phyloP scores from a whole-genome alignment of 2,329 filamentous ascomycete species.

The Ophiosphaerella korrae region DNA sequence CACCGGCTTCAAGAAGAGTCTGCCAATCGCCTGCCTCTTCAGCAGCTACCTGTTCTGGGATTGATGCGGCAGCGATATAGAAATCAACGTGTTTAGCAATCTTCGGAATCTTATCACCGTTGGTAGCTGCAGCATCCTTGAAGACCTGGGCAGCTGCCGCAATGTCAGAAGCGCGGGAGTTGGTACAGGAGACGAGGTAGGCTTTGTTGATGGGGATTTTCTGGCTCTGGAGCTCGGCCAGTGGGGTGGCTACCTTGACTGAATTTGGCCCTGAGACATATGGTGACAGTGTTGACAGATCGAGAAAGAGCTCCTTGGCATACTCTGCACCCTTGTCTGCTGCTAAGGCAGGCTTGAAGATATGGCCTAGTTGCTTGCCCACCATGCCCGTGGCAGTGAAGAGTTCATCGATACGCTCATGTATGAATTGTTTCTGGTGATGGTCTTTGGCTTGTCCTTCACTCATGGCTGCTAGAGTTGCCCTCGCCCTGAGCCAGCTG shows the following conservation, averaged over 20 bases:
- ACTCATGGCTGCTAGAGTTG: conserved; percentile 71
- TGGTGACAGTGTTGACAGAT: conserved; percentile 82
- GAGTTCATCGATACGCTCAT: conserved; percentile 74
- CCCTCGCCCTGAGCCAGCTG: conserved; percentile 77
- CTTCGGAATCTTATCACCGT: conserved; percentile 67
- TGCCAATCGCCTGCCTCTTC: conserved; percentile 89
- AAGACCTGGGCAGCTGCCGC: conserved; percentile 84
- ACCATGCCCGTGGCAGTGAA: conserved; percentile 53
- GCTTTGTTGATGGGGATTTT: conserved; percentile 81
- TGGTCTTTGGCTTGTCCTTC: conserved; percentile 54
- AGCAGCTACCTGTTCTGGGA: conserved; percentile 74
- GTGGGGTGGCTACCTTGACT: conserved; percentile 82
- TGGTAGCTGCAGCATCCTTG: conserved; percentile 69
- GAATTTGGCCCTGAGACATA: conserved; percentile 89
- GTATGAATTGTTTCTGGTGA: conserved; percentile 67
- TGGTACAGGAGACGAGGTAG: conserved; percentile 90
- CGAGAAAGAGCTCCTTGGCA: conserved; percentile 80
- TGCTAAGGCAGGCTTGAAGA: conserved; percentile 61
- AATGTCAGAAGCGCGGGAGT: conserved; percentile 80
- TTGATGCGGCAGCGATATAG: conserved; percentile 87
- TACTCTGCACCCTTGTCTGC: conserved; percentile 82
- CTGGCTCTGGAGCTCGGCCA: conserved; percentile 73
- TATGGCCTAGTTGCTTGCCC: conserved; percentile 41
- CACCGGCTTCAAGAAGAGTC: conserved; percentile 78
- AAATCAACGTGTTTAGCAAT: conserved; percentile 78